Evolutionary conservation across 176 grass and related monocot species (phyloP).

Genomic region (Eragrostis curvula): DNA sequence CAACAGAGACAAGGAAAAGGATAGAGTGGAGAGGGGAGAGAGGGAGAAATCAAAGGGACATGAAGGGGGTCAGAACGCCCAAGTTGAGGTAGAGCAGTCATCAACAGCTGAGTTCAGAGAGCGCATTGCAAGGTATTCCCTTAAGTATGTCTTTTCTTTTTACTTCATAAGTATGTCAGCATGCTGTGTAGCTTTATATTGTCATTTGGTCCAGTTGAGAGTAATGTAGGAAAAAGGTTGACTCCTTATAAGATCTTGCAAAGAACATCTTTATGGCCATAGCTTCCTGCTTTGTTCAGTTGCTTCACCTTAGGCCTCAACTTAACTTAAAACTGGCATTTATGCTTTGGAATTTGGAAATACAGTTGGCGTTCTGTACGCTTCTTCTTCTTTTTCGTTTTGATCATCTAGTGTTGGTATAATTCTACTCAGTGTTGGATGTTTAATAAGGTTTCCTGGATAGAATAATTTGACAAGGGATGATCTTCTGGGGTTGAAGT

Average conservation of each 20-base stretch:
- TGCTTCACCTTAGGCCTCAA: neutral
- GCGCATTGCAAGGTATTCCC: constrained; percentile 63
- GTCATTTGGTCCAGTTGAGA: neutral
- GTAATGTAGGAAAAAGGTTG: neutral
- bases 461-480: constrained; percentile 8
- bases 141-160: constrained; percentile 9
- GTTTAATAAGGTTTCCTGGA: neutral
- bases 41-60: constrained; percentile 40
- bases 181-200: neutral
- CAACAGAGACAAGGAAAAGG: constrained; percentile 59
- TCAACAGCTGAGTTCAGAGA: constrained; percentile 57
- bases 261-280: neutral
- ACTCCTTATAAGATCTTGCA: neutral
- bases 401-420: neutral
- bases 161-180: neutral
- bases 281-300: neutral
- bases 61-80: constrained; percentile 44
- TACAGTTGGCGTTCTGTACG: neutral
- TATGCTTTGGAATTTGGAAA: neutral
- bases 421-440: neutral
- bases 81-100: constrained; percentile 27
- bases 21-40: constrained; percentile 39
- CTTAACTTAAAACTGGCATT: neutral
- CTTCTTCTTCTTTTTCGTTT: neutral
- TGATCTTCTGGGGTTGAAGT: neutral